Conservation (phyloP, 306 rosid genomes). For the Prosopis cineraria region DNA sequence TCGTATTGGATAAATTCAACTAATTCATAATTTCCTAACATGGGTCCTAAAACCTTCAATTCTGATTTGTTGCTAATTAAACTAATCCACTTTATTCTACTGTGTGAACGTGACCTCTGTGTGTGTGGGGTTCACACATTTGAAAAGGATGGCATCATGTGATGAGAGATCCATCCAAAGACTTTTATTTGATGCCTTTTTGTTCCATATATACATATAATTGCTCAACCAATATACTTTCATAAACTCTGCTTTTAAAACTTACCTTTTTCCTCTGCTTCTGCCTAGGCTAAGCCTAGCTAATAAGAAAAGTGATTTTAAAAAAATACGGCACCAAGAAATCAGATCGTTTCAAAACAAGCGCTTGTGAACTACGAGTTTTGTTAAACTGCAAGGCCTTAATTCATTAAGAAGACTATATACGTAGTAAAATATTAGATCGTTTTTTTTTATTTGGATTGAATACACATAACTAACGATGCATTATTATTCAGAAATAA, state of each 20-base stretch:
- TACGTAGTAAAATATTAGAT: neutral
- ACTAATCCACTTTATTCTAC: neutral
- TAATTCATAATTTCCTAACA: neutral
- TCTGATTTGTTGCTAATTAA: neutral
- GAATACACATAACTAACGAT: neutral
- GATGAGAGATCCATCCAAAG: neutral
- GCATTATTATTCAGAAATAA: neutral
- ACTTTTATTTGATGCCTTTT: neutral
- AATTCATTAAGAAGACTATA: neutral
- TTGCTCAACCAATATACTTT: too few relatives aligned
- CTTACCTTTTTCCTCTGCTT: too few relatives aligned
- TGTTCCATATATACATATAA: neutral
- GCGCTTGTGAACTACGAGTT: neutral
- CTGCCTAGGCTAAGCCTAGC: too few relatives aligned
- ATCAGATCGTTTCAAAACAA: neutral
- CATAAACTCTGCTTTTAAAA: too few relatives aligned
- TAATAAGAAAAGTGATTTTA: too few relatives aligned
- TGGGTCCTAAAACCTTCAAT: neutral
- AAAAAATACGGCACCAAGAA: too few relatives aligned
- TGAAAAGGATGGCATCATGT: conserved; percentile 10
- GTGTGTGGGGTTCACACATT: neutral
- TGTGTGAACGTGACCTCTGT: neutral
- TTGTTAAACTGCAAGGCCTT: neutral
- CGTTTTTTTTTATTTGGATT: neutral
- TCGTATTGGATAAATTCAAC: neutral